These are phyloP conservation scores for Mycocentrospora acerina DNA, from an alignment of 2,329 filamentous ascomycete species.

Conservation along the genomic window DNA sequence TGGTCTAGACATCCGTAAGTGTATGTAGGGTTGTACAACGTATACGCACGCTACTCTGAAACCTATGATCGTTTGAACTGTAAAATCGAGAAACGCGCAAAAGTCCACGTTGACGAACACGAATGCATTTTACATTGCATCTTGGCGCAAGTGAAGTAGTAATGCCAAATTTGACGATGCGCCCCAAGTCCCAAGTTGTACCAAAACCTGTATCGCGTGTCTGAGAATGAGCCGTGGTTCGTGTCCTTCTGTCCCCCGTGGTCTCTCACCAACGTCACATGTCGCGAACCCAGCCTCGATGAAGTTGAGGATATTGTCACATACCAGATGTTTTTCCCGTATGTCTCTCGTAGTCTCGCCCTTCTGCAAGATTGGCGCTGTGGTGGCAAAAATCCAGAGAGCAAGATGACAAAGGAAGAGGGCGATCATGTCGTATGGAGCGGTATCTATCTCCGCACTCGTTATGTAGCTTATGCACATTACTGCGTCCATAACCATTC, in stretches of 20 bases:
- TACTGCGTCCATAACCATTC: constrained; percentile 3
- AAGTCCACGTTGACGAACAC: too few relatives aligned
- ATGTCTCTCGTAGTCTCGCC: neutral
- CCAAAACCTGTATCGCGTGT: constrained; percentile 7
- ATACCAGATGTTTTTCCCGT: neutral
- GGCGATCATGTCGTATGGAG: constrained; percentile 5
- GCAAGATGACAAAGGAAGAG: constrained; percentile 6
- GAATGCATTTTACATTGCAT: too few relatives aligned
- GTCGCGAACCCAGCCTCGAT: constrained; percentile 2
- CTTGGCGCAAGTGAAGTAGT: constrained; percentile 2
- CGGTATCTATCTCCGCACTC: constrained; percentile 1
- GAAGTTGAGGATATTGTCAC: neutral
- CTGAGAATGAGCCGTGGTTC: constrained; percentile 5
- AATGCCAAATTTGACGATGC: constrained; percentile 6
- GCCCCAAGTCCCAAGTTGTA: constrained; percentile 7
- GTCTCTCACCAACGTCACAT: too few relatives aligned
- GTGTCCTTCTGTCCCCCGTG: neutral
- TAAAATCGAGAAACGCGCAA: too few relatives aligned
- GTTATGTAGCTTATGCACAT: constrained; percentile 5
- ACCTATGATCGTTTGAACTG: too few relatives aligned
- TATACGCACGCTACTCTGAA: too few relatives aligned
- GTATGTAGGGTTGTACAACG: too few relatives aligned
- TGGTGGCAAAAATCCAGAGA: constrained; percentile 4
- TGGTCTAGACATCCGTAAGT: too few relatives aligned
- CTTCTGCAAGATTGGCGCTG: neutral